phyloP scores from a whole-genome alignment of 2,329 filamentous ascomycete genomes.

The Colletotrichum tanaceti region DNA sequence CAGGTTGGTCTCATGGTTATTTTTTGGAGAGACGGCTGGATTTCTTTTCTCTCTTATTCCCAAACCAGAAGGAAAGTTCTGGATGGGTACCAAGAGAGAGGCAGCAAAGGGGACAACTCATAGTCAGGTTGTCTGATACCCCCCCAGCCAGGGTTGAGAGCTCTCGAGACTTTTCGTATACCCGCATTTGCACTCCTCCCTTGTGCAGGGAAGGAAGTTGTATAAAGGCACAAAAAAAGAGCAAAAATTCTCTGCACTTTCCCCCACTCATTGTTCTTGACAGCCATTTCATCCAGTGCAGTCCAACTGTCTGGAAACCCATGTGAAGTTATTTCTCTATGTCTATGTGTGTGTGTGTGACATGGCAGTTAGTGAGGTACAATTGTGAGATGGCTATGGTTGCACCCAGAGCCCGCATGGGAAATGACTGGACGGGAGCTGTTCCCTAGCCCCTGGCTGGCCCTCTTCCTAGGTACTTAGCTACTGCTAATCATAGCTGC shows the following conservation, averaged over 20 bases:
- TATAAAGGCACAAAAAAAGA: constrained; percentile 54
- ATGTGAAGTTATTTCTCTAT: neutral
- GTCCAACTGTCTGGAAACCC: too few relatives aligned
- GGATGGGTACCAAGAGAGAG: constrained; percentile 10
- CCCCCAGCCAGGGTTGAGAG: constrained; percentile 30
- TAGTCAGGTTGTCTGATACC: constrained; percentile 33
- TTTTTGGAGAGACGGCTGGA: constrained; percentile 40
- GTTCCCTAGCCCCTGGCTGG: neutral
- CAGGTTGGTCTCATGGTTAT: constrained; percentile 21
- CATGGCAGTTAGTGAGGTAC: neutral
- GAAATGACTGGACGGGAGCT: neutral
- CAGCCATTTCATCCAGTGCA: too few relatives aligned
- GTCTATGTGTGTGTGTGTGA: neutral
- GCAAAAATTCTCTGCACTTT: constrained; percentile 47
- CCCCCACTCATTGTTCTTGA: neutral
- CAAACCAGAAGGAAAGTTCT: constrained; percentile 30
- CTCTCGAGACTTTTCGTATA: constrained; percentile 28
- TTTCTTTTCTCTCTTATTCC: constrained; percentile 5
- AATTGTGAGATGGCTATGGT: neutral
- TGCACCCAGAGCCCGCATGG: constrained; percentile 2
- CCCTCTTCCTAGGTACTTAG: neutral
- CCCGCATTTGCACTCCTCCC: constrained; percentile 42
- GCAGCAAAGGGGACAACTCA: constrained; percentile 14
- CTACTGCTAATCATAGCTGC: constrained; percentile 9
- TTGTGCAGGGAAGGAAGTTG: constrained; percentile 51